phyloP scores from a whole-genome alignment of 2,329 filamentous ascomycete genomes.

The Ophiostoma sp. region DNA sequence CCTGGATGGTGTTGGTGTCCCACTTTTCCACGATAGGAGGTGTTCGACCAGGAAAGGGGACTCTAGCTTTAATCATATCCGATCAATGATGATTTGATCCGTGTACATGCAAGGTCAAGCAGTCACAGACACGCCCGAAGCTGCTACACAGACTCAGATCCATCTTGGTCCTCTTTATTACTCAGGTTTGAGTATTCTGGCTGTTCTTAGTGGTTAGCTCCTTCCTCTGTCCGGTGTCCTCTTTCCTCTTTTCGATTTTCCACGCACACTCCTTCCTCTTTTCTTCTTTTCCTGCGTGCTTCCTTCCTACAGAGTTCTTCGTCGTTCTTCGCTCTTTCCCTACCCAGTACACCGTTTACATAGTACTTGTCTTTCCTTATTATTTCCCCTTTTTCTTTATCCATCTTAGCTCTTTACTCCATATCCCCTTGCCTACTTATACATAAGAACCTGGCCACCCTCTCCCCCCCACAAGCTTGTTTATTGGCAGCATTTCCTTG shows the following conservation, averaged over 20 bases:
- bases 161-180: conserved; percentile 1
- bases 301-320: background rate
- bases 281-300: background rate
- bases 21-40: conserved; percentile 22
- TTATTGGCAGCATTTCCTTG: conserved; percentile 20
- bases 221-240: conserved; percentile 25
- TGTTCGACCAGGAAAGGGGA: conserved; percentile 17
- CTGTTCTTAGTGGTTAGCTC: background rate
- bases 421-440: conserved; percentile 31
- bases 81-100: background rate
- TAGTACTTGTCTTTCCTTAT: background rate
- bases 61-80: background rate
- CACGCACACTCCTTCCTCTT: background rate
- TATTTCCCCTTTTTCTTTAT: conserved; percentile 30
- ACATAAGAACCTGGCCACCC: conserved; percentile 30
- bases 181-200: background rate
- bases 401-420: conserved; percentile 33
- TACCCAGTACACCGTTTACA: too few relatives aligned
- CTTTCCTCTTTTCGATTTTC: background rate
- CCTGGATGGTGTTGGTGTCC: conserved; percentile 14
- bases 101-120: conserved; percentile 11
- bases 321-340: background rate
- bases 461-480: conserved; percentile 24
- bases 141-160: conserved; percentile 23
- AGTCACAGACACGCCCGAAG: conserved; percentile 18